phyloP scores from a whole-genome alignment of 305 asterid species.

The Striga hermonthica region DNA sequence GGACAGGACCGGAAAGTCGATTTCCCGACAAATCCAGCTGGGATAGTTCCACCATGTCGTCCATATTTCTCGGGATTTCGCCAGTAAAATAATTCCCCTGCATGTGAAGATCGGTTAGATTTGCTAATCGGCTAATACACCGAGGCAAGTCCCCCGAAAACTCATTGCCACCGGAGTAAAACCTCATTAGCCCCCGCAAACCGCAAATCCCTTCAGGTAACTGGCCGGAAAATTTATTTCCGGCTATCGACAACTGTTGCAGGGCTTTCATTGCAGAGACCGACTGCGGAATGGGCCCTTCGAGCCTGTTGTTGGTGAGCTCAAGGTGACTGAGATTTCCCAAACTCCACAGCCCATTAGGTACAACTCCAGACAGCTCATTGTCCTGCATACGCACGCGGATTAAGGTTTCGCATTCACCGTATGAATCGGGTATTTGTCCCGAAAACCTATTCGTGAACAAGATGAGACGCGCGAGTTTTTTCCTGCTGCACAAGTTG shows the following conservation, averaged over 20 bases:
- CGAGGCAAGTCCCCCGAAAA: constrained; percentile 66
- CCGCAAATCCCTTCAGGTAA: constrained; percentile 54
- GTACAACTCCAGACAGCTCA: constrained; percentile 52
- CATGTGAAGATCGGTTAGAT: constrained; percentile 49
- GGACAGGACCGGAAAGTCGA: constrained; percentile 56
- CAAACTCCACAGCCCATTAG: constrained; percentile 63
- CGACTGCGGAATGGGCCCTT: constrained; percentile 55
- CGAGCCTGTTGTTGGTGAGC: constrained; percentile 49
- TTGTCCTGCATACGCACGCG: constrained; percentile 54
- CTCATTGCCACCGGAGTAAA: constrained; percentile 54
- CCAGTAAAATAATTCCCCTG: constrained; percentile 54
- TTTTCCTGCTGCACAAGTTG: constrained; percentile 50
- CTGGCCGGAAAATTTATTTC: constrained; percentile 56
- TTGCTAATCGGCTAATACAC: constrained; percentile 45
- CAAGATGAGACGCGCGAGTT: constrained; percentile 40
- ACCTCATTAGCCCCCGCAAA: constrained; percentile 40
- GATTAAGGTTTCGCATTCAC: constrained; percentile 53
- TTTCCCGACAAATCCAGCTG: constrained; percentile 62
- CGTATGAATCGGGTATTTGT: constrained; percentile 58
- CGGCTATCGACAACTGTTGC: constrained; percentile 41
- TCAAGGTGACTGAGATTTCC: constrained; percentile 40
- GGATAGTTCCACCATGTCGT: constrained; percentile 48
- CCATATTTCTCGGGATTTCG: constrained; percentile 44
- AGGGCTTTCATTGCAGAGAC: constrained; percentile 44
- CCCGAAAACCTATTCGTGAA: constrained; percentile 68